Evolutionary conservation across 495 filamentous ascomycete species (phyloP).

Genomic region (Hypoxylon lienhwacheense): DNA sequence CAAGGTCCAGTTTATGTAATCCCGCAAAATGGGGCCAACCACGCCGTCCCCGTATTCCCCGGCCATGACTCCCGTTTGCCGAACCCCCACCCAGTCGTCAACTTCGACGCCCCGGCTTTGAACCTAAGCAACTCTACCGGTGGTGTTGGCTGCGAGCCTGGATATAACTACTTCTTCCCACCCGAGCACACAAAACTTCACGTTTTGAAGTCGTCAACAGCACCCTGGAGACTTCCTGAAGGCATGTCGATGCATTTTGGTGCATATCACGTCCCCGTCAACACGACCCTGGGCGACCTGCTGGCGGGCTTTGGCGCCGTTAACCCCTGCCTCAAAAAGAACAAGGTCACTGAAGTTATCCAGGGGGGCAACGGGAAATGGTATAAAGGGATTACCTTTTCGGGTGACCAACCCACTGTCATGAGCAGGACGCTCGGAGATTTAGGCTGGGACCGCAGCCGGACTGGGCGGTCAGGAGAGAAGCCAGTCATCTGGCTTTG

Average conservation of each 20-base stretch:
- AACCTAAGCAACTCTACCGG: slow-evolving; percentile 60
- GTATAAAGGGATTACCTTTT: slow-evolving; percentile 41
- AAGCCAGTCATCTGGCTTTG: slow-evolving; percentile 48
- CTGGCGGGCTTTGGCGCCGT: slow-evolving; percentile 49
- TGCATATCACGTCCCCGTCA: slow-evolving; percentile 46
- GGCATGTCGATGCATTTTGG: slow-evolving; percentile 38
- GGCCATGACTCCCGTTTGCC: slow-evolving; percentile 35
- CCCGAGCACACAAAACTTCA: slow-evolving; percentile 52
- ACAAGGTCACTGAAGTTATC: slow-evolving; percentile 48
- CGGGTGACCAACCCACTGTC: slow-evolving; percentile 31
- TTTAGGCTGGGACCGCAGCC: slow-evolving; percentile 44
- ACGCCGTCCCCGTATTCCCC: slow-evolving; percentile 28
- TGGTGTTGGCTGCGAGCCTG: slow-evolving; percentile 54
- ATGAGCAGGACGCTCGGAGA: slow-evolving; percentile 39
- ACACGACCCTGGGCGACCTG: slow-evolving; percentile 47
- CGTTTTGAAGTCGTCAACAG: slow-evolving; percentile 44
- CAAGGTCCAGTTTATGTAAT: slow-evolving; percentile 20
- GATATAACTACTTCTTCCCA: slow-evolving; percentile 57
- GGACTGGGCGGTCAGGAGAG: slow-evolving; percentile 39
- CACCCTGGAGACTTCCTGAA: slow-evolving; percentile 48
- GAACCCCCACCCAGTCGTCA: slow-evolving; percentile 41
- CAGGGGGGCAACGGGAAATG: slow-evolving; percentile 43
- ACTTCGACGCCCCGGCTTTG: slow-evolving; percentile 55
- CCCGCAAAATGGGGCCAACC: slow-evolving; percentile 19
- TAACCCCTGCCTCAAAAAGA: slow-evolving; percentile 45